Base-by-base conservation (phyloP, 495 filamentous ascomycete species). In the Tuber borchii region DNA sequence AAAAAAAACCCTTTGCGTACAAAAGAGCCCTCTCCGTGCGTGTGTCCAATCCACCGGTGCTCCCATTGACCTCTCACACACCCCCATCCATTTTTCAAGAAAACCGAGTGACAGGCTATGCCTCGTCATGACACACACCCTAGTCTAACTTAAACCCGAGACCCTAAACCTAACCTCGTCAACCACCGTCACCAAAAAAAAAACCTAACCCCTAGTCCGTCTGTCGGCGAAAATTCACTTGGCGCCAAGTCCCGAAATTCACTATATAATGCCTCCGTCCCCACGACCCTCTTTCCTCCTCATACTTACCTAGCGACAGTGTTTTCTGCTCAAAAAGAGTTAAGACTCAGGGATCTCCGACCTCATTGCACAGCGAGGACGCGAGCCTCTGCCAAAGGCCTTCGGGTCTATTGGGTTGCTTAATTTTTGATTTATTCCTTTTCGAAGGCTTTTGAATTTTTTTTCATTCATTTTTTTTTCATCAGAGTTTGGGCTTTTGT, bases 261-360 rank as follows among this genome's bases (percentile, higher is more conserved):
- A 42, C 26, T 75, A 73, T 78, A 78, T 78, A 78, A 77, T 42
- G 70, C 19, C 69, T 10, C 31, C 72, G 12, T 69, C 40, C 56
- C 77, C 76, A 65, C 26, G 75, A 48, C 77, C 76, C 69, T 45
- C 74, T 78, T 56, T 34, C 1, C 71, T 74, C 77, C 45, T 79
- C 77, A 79, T 79, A 79, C 77, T 79, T 79, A 79, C 77, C 77
- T 79, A 79, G 77, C 77, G 77, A 79, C 77, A 79, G 77, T 78
- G 77, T 78, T 79, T 79, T 76, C 76, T 77, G 77, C 77, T 79
- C 77, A 79, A 56, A 61, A 79, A 79, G 77, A 77, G 76, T 77
- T 72, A 73, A 78, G 77, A 76, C 77, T 79, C 77, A 79, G 78
- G 72, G 77, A 75, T 75, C 61, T 73, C 72, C 76, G 74, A 76